A percentile compares a stretch with the other conserved stretches of the same genome.
These are phyloP conservation scores for Dicorynia guianensis DNA, from an alignment of 306 rosid genomes.

Conservation along the genomic window DNA sequence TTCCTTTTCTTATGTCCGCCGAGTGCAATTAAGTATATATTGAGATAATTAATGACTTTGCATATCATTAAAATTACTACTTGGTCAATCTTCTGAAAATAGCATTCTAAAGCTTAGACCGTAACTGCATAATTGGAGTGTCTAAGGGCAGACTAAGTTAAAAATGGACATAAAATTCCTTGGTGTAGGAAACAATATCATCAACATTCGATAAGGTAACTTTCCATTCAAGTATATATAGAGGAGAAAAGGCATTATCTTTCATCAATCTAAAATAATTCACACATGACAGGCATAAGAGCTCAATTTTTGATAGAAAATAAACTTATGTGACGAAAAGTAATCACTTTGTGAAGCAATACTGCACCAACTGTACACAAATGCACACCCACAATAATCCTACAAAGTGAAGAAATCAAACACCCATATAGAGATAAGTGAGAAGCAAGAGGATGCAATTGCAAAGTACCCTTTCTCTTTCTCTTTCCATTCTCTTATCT, in stretches of 20 bases:
- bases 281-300: background rate
- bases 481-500: slow-evolving; percentile 83
- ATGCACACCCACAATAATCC: slow-evolving; percentile 12
- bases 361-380: slow-evolving; percentile 16
- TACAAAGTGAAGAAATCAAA: slow-evolving; percentile 23
- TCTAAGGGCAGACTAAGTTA: background rate
- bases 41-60: background rate
- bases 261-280: slow-evolving; percentile 5
- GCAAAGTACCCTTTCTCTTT: slow-evolving; percentile 80
- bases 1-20: background rate
- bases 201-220: background rate
- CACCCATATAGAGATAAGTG: background rate
- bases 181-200: background rate
- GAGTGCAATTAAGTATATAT: background rate
- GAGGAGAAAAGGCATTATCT: slow-evolving; percentile 1
- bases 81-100: background rate
- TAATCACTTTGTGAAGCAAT: background rate
- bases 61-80: background rate
- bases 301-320: slow-evolving; percentile 7
- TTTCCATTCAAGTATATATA: slow-evolving; percentile 3
- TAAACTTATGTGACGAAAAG: background rate
- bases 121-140: slow-evolving; percentile 1
- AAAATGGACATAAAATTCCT: background rate
- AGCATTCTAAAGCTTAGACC: background rate
- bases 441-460: slow-evolving; percentile 35